Evolutionary conservation across 164 flowering plant species (phyloP).

Genomic region (Vitis rupestris): DNA sequence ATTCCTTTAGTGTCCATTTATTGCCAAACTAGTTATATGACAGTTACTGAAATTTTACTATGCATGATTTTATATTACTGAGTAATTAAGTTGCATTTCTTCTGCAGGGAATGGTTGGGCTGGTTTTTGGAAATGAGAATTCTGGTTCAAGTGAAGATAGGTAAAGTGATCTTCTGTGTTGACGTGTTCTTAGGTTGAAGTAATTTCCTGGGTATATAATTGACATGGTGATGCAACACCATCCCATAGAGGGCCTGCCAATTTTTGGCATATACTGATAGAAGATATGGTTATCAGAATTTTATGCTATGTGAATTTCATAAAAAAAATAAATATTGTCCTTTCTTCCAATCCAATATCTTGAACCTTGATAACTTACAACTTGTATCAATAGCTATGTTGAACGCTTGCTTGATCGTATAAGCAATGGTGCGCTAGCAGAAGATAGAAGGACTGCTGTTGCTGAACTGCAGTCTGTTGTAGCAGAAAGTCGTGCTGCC

Average conservation of each 20-base stretch:
- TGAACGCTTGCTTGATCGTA: slow-evolving; percentile 89
- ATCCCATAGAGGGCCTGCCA: too few relatives aligned
- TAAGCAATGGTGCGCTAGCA: slow-evolving; percentile 84
- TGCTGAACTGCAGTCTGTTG: slow-evolving; percentile 86
- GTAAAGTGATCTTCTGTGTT: neutral
- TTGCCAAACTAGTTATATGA: neutral
- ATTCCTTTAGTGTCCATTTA: neutral
- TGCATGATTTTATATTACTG: neutral
- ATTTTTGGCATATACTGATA: neutral
- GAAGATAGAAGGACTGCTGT: slow-evolving; percentile 93
- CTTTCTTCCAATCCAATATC: neutral
- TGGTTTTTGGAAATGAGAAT: slow-evolving; percentile 82
- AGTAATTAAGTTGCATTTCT: neutral
- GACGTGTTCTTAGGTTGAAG: neutral
- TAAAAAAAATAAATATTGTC: neutral
- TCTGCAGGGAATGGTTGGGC: slow-evolving; percentile 88
- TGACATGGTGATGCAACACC: neutral
- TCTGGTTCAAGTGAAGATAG: slow-evolving; percentile 52
- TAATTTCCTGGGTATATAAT: neutral
- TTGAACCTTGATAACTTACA: neutral
- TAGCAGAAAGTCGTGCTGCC: slow-evolving; percentile 77
- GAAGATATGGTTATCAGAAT: neutral
- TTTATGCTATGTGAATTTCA: neutral
- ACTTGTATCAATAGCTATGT: slow-evolving; percentile 53
- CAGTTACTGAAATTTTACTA: neutral